Evolutionary conservation across 2,329 filamentous ascomycete genomes (phyloP).

Genomic region (Ascochyta pisi): DNA sequence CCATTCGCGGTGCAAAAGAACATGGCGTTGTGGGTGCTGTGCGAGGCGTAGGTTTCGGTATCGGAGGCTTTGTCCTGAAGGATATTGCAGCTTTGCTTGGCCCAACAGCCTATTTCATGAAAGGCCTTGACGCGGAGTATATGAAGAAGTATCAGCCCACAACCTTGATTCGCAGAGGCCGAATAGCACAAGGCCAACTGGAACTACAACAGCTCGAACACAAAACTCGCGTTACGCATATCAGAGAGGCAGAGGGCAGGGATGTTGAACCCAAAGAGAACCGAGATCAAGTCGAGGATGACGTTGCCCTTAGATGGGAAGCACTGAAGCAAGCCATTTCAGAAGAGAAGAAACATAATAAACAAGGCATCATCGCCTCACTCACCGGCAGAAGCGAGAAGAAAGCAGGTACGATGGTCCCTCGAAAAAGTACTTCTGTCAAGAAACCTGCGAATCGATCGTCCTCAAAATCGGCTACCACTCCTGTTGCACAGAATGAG

Average conservation of each 20-base stretch:
- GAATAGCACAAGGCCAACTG: slow-evolving; percentile 63
- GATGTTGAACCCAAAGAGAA: slow-evolving; percentile 20
- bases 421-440: slow-evolving; percentile 31
- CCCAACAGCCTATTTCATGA: slow-evolving; percentile 67
- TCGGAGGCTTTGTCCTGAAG: slow-evolving; percentile 70
- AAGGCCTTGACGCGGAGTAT: slow-evolving; percentile 68
- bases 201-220: slow-evolving; percentile 34
- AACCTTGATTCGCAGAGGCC: slow-evolving; percentile 62
- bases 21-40: slow-evolving; percentile 62
- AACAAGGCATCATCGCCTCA: slow-evolving; percentile 32
- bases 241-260: slow-evolving; percentile 15
- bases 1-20: slow-evolving; percentile 64
- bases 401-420: slow-evolving; percentile 39
- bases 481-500: slow-evolving; percentile 16
- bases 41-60: slow-evolving; percentile 64
- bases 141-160: slow-evolving; percentile 62
- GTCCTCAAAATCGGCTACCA: slow-evolving; percentile 19
- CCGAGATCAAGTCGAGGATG: slow-evolving; percentile 42
- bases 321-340: slow-evolving; percentile 30
- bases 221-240: slow-evolving; percentile 11
- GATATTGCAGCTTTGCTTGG: slow-evolving; percentile 68
- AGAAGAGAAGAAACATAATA: slow-evolving; percentile 36
- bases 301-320: slow-evolving; percentile 33
- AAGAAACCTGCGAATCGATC: slow-evolving; percentile 14
- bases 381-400: slow-evolving; percentile 33